These are phyloP conservation scores for Chloridella minuta DNA, from an alignment of 352 stramenopile species.

Conservation along the genomic window DNA sequence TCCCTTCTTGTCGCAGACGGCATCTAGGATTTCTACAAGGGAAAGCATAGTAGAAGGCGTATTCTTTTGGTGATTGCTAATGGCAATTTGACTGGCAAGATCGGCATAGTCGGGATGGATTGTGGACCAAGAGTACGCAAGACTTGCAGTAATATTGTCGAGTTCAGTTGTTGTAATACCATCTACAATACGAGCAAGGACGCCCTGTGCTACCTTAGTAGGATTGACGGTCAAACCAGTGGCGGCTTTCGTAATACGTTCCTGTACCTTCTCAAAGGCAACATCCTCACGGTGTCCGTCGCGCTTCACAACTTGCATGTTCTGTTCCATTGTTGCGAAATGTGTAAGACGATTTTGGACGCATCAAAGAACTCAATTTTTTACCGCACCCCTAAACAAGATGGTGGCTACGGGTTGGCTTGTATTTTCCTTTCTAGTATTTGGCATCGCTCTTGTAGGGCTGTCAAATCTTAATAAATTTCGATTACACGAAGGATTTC, in stretches of 20 bases:
- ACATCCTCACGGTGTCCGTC: conserved; percentile 42
- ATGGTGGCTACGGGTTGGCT: too few relatives aligned
- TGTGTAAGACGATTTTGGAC: too few relatives aligned
- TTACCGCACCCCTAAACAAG: too few relatives aligned
- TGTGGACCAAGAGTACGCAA: conserved; percentile 20
- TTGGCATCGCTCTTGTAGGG: too few relatives aligned
- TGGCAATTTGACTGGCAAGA: conserved; percentile 76
- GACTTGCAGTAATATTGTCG: conserved; percentile 89
- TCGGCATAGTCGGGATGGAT: conserved; percentile 84
- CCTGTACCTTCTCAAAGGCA: conserved; percentile 61
- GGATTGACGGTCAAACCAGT: conserved; percentile 49
- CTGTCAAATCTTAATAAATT: too few relatives aligned
- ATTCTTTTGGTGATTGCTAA: conserved; percentile 97
- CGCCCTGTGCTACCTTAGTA: conserved; percentile 62
- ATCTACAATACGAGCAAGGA: conserved; percentile 87
- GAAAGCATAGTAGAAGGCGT: conserved; percentile 29
- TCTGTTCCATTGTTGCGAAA: too few relatives aligned
- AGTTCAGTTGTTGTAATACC: conserved; percentile 89
- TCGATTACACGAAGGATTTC: too few relatives aligned
- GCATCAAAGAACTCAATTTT: too few relatives aligned
- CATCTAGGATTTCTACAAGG: conserved; percentile 17
- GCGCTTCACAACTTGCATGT: conserved; percentile 55
- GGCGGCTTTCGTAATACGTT: conserved; percentile 85
- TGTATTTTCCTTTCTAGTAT: too few relatives aligned
- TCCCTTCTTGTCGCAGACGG: conserved; percentile 52